Conservation (phyloP, 23 red algal genomes). For the Chondrus crispus region DNA sequence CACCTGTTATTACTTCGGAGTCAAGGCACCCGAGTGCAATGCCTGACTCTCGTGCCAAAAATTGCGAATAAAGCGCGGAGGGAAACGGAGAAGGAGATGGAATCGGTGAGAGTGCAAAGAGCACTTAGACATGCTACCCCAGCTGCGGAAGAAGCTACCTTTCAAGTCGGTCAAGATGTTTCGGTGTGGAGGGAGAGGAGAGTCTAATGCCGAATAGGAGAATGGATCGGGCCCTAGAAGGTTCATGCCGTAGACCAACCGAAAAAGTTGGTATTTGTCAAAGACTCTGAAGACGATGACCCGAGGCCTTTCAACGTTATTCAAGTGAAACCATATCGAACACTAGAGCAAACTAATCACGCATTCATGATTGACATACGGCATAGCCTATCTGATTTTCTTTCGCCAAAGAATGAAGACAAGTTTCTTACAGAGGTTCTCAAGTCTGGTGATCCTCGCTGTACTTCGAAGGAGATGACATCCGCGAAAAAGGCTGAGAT, state of each 20-base stretch:
- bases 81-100: slow-evolving; percentile 1
- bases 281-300: not conserved
- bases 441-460: not conserved
- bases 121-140: not conserved
- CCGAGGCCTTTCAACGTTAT: not conserved
- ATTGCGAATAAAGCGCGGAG: not conserved
- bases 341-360: too few species aligned
- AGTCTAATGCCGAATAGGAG: not conserved
- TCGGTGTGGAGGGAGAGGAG: not conserved
- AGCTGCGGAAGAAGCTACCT: not conserved
- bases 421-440: not conserved
- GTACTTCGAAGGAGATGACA: not conserved
- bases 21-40: not conserved
- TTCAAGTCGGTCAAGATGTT: not conserved
- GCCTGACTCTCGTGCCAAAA: not conserved
- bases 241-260: not conserved
- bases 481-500: not conserved
- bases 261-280: not conserved
- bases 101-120: not conserved
- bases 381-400: too few species aligned
- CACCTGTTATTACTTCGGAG: not conserved
- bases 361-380: too few species aligned
- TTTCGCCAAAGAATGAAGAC: too few species aligned
- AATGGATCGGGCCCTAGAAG: not conserved
- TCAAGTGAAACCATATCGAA: not conserved